Evolutionary conservation across 495 filamentous ascomycete genomes (phyloP).

Genomic region (Durotheca rogersii): DNA sequence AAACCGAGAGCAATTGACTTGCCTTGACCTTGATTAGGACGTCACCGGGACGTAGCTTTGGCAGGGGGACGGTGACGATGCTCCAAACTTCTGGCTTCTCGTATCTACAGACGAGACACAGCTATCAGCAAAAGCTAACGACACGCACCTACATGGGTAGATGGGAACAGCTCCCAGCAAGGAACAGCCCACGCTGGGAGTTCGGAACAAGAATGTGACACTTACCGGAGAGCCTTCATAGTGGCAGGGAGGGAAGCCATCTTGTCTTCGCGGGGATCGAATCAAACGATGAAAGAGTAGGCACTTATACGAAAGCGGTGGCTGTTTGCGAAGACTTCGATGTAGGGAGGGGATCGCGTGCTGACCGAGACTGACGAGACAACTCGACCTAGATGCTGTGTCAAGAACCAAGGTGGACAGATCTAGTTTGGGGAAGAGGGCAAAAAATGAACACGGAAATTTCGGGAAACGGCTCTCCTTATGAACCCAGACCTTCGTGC

Average conservation of each 20-base stretch:
- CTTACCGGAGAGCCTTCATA: slow-evolving; percentile 63
- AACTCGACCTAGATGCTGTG: background rate
- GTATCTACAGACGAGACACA: slow-evolving; percentile 49
- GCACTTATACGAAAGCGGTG: no score
- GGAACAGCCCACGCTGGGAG: background rate
- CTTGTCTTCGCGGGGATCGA: slow-evolving; percentile 12
- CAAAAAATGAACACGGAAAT: slow-evolving; percentile 7
- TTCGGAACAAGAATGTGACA: slow-evolving; percentile 9
- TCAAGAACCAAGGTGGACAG: slow-evolving; percentile 4
- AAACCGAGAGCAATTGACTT: slow-evolving; percentile 13
- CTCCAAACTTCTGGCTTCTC: slow-evolving; percentile 60
- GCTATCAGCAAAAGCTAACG: no score
- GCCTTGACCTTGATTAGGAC: slow-evolving; percentile 61
- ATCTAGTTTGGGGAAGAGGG: slow-evolving; percentile 14
- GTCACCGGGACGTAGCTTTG: slow-evolving; percentile 59
- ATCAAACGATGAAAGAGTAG: slow-evolving; percentile 12
- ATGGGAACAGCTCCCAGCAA: background rate
- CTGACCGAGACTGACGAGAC: background rate
- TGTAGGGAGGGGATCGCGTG: slow-evolving; percentile 5
- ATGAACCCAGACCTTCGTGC: slow-evolving; percentile 14
- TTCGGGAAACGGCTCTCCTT: slow-evolving; percentile 18
- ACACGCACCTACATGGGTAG: no score
- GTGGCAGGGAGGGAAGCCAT: slow-evolving; percentile 51
- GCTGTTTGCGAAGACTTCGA: slow-evolving; percentile 2
- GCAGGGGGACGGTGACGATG: slow-evolving; percentile 62